These are phyloP conservation scores for Bruguiera parviflora DNA, from an alignment of 345 rosid genomes.

Conservation along the genomic window DNA sequence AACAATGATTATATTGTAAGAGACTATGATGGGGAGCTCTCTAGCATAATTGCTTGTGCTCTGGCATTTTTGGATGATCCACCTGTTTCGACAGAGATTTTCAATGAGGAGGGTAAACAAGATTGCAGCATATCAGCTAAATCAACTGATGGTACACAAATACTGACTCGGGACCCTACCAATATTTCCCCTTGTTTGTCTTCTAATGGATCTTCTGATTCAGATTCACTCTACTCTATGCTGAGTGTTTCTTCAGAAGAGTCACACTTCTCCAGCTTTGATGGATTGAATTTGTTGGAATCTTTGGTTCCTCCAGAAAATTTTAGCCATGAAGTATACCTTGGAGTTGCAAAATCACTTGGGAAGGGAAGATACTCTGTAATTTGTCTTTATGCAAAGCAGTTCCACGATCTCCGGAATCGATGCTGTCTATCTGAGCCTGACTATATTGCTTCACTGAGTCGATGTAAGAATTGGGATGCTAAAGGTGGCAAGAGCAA, in stretches of 20 bases:
- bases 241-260: slow-evolving; percentile 45
- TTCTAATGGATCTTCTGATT: slow-evolving; percentile 51
- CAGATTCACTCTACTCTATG: slow-evolving; percentile 40
- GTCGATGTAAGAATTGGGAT: slow-evolving; percentile 91
- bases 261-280: slow-evolving; percentile 64
- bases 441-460: slow-evolving; percentile 77
- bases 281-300: slow-evolving; percentile 66
- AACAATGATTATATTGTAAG: slow-evolving; percentile 57
- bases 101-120: slow-evolving; percentile 30
- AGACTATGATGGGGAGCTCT: slow-evolving; percentile 86
- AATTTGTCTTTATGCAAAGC: slow-evolving; percentile 61
- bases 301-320: slow-evolving; percentile 49
- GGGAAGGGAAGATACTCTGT: slow-evolving; percentile 83
- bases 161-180: slow-evolving; percentile 34
- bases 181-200: slow-evolving; percentile 49
- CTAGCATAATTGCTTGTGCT: slow-evolving; percentile 91
- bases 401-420: slow-evolving; percentile 73
- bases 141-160: slow-evolving; percentile 29
- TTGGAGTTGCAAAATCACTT: slow-evolving; percentile 64
- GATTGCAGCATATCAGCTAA: slow-evolving; percentile 27
- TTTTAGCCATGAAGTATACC: slow-evolving; percentile 50
- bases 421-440: slow-evolving; percentile 70
- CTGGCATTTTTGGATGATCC: slow-evolving; percentile 51
- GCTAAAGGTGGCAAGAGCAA: slow-evolving; percentile 99
- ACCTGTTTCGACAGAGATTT: slow-evolving; percentile 24